phyloP scores from a whole-genome alignment of 345 rosid genomes.

The Eucalyptus sp. region DNA sequence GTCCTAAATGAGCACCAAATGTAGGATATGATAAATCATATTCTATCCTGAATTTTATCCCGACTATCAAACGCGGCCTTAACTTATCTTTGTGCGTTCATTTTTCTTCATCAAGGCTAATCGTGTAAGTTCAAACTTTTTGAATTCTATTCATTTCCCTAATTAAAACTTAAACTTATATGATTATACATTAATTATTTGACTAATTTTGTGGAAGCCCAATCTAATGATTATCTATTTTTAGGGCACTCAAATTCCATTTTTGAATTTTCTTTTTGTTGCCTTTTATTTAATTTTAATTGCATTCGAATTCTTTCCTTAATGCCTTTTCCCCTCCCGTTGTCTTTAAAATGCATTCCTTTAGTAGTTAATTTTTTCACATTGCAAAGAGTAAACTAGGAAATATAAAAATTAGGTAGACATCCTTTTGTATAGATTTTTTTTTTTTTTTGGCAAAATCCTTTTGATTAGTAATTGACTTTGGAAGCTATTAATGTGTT shows the following conservation, averaged over 20 bases:
- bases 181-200: neutral
- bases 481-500: too few relatives aligned
- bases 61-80: too few relatives aligned
- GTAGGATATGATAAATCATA: too few relatives aligned
- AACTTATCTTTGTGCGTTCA: neutral
- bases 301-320: neutral
- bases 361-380: too few relatives aligned
- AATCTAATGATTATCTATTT: too few relatives aligned
- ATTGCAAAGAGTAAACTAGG: too few relatives aligned
- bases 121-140: neutral
- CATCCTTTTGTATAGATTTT: neutral
- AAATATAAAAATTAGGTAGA: neutral
- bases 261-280: too few relatives aligned
- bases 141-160: neutral
- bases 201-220: neutral
- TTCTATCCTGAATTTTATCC: too few relatives aligned
- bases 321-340: neutral
- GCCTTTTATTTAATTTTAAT: too few relatives aligned
- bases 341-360: neutral
- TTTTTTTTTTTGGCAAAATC: neutral
- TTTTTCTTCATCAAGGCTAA: neutral
- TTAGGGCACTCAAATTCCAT: neutral
- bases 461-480: too few relatives aligned
- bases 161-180: neutral
- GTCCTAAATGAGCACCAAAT: too few relatives aligned